A percentile compares a stretch with the other conserved stretches of the same genome.
phyloP scores from a whole-genome alignment of 352 stramenopile species.

The Globisporangium uncinulatum region DNA sequence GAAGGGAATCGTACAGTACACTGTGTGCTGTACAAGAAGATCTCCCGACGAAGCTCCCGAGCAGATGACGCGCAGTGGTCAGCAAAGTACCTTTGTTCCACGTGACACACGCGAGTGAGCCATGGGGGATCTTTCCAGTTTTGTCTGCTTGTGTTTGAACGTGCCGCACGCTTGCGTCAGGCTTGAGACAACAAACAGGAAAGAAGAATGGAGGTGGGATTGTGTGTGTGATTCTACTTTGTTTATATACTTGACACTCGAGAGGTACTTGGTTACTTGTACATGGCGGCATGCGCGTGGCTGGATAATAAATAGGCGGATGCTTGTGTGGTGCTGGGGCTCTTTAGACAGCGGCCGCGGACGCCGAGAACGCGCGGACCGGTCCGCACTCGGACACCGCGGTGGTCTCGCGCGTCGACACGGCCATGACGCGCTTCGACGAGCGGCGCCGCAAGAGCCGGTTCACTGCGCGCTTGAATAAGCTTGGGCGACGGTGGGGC shows the following conservation, averaged over 20 bases:
- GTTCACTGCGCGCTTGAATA: constrained; percentile 37
- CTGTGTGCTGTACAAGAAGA: too few relatives aligned
- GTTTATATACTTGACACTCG: not conserved
- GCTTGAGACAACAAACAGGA: too few relatives aligned
- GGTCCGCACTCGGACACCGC: constrained; percentile 10
- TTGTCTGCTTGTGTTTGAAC: not conserved
- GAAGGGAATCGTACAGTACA: too few relatives aligned
- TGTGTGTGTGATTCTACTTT: not conserved
- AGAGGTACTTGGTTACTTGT: constrained; percentile 2
- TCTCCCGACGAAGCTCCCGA: not conserved
- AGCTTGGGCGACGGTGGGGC: constrained; percentile 6
- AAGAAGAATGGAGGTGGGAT: not conserved
- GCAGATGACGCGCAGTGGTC: too few relatives aligned
- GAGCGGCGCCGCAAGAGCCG: constrained; percentile 33
- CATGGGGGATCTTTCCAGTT: not conserved
- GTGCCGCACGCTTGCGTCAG: too few relatives aligned
- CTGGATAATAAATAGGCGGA: constrained; percentile 7
- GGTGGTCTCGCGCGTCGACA: constrained; percentile 13
- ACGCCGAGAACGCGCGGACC: constrained; percentile 1
- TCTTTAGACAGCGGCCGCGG: constrained; percentile 1
- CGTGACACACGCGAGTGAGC: not conserved
- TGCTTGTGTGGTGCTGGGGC: not conserved
- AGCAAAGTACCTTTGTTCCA: not conserved
- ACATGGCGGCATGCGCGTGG: not conserved
- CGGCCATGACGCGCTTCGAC: constrained; percentile 45